Percentiles rank a stretch among this genome's conserved stretches.
Conservation (phyloP, 257 asterid species). For the Petunia secreta region DNA sequence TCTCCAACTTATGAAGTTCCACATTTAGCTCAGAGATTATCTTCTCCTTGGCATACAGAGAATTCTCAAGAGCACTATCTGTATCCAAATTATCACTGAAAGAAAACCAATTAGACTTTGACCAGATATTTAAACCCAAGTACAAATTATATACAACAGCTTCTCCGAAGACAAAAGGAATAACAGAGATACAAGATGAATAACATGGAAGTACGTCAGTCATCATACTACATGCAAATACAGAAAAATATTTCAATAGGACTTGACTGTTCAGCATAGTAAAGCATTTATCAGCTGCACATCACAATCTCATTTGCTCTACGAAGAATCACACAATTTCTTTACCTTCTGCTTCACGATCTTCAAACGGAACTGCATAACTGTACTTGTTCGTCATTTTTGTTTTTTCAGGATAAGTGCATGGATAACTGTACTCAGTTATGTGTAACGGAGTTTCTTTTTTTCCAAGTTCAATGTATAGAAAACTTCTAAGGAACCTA, state of each 20-base stretch:
- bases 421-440: constrained; percentile 21
- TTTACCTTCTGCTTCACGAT: constrained; percentile 13
- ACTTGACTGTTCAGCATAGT: constrained; percentile 20
- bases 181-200: constrained; percentile 2
- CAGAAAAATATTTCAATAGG: not conserved
- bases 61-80: constrained; percentile 79
- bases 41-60: constrained; percentile 90
- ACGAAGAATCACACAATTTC: not conserved
- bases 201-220: constrained; percentile 18
- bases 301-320: constrained; percentile 23
- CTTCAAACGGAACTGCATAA: constrained; percentile 11
- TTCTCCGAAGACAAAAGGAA: not conserved
- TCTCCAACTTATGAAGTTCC: constrained; percentile 94
- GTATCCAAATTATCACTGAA: constrained; percentile 78
- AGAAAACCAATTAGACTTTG: constrained; percentile 31
- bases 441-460: not conserved
- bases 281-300: not conserved
- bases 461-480: not conserved
- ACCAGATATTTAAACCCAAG: constrained; percentile 17
- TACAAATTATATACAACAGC: not conserved
- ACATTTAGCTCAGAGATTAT: constrained; percentile 83
- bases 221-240: not conserved
- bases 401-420: not conserved
- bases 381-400: not conserved
- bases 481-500: constrained; percentile 8